Evolutionary conservation across 2,329 filamentous ascomycete species (phyloP), one percentile per base, ranked within the genome.

Genomic region (Fusarium nelsonii): DNA sequence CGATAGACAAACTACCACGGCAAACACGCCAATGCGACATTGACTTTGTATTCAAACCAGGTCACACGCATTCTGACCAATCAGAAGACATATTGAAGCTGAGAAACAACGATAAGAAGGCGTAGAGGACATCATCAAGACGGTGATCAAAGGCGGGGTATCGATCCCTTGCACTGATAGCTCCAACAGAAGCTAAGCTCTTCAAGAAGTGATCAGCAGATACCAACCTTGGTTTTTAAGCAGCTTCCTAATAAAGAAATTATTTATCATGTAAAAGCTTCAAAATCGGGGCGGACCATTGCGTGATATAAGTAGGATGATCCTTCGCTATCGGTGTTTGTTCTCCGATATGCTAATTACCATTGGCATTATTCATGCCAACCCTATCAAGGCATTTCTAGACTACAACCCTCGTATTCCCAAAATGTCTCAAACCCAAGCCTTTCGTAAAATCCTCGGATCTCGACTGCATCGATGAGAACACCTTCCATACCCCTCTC

Each of bases 361-460:
- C 30, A 11, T 30, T 30, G 10, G 30, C 30, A 30, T 30, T 23
- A 30, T 30, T 30, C 10, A 11, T 30, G 30, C 8, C 8, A 30
- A 30, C 30, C 30, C 30, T 8, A 20, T 43, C 23, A 45, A 30
- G 43, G 28, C 28, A 45, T 45, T 7, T 51, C 34, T 46, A 39
- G 37, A n/a, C 12, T 23, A 11, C 52, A 64, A 6, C 54, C 18
- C 33, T 72, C 71, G 43, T 73, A 74, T 39, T 74, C 50, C 68
- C 68, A 75, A 2, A 39, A 30, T 2, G 48, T 37, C 30, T 70
- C 51, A 16, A 60, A 70, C 3, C 63, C 73, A 4, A 74, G 6
- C 10, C 50, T 58, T 4, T 74, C 73, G 32, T 74, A 74, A 30
- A 74, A 74, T 0, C 73, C 69, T 6, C 26, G 28, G 28, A 74